These are phyloP conservation scores for Nannizziopsis barbatae DNA, from an alignment of 2,329 filamentous ascomycete genomes.

Conservation along the genomic window DNA sequence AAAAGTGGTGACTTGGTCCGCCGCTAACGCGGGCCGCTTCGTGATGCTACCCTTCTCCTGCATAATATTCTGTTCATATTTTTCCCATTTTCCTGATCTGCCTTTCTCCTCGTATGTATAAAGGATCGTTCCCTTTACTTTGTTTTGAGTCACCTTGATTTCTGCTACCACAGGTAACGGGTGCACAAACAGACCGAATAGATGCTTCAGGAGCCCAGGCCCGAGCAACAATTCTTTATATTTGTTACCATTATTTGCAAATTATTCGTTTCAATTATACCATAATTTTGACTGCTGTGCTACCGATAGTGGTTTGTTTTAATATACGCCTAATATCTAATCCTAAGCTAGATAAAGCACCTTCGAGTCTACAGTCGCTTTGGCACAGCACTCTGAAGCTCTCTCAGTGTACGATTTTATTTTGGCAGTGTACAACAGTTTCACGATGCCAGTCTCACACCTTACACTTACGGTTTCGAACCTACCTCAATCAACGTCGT, in stretches of 20 bases:
- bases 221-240: not conserved
- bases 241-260: not conserved
- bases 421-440: conserved; percentile 5
- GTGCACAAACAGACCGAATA: too few species aligned
- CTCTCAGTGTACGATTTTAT: not conserved
- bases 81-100: conserved; percentile 3
- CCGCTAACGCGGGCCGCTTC: conserved; percentile 1
- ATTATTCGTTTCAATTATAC: too few species aligned
- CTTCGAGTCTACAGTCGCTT: not conserved
- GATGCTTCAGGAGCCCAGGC: too few species aligned
- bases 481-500: conserved; percentile 67
- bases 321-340: not conserved
- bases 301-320: not conserved
- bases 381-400: not conserved
- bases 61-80: not conserved
- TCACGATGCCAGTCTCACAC: conserved; percentile 49
- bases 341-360: not conserved
- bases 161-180: too few species aligned
- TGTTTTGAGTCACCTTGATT: not conserved
- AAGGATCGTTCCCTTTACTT: not conserved
- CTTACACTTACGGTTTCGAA: conserved; percentile 60
- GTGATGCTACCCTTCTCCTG: conserved; percentile 3
- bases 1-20: conserved; percentile 5
- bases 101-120: conserved; percentile 4
- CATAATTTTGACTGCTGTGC: conserved; percentile 3